Conservation (phyloP, 805 yeast genomes). For the Nakazawaea molendinolei region DNA sequence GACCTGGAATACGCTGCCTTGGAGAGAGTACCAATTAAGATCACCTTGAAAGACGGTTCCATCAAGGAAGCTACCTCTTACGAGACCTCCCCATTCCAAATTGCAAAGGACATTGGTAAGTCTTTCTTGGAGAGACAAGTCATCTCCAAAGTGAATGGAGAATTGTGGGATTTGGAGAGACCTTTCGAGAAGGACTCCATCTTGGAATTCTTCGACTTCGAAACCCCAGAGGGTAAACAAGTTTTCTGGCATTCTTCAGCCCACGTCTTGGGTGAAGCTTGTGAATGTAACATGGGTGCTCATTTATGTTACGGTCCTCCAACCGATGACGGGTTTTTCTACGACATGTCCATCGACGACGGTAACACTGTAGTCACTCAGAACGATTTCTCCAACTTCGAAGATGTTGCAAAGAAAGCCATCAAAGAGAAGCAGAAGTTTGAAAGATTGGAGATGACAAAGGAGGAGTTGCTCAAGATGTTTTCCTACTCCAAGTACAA, state of each 20-base stretch:
- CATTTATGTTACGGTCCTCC: constrained; percentile 95
- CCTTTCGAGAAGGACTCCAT: constrained; percentile 71
- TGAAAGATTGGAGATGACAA: constrained; percentile 86
- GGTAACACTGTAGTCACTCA: constrained; percentile 74
- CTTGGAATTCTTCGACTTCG: constrained; percentile 85
- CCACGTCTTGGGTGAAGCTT: constrained; percentile 95
- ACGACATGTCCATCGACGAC: constrained; percentile 82
- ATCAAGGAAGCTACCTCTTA: constrained; percentile 72
- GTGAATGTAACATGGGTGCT: constrained; percentile 94
- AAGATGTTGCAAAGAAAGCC: constrained; percentile 80
- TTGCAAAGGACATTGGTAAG: constrained; percentile 79
- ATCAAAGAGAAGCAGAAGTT: constrained; percentile 94
- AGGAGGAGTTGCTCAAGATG: constrained; percentile 88
- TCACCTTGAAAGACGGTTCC: constrained; percentile 85
- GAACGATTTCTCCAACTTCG: constrained; percentile 77
- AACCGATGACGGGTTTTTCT: constrained; percentile 95
- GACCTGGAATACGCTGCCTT: constrained; percentile 64
- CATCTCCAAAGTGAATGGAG: constrained; percentile 85
- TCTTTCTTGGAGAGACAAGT: constrained; percentile 85
- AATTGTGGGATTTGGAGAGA: constrained; percentile 92
- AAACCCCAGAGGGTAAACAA: constrained; percentile 86
- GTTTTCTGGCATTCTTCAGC: constrained; percentile 99
- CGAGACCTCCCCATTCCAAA: constrained; percentile 86
- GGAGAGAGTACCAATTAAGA: constrained; percentile 53
- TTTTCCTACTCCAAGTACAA: constrained; percentile 94